Base-by-base conservation (phyloP, 306 rosid genomes). In the Begonia fuchsioides region DNA sequence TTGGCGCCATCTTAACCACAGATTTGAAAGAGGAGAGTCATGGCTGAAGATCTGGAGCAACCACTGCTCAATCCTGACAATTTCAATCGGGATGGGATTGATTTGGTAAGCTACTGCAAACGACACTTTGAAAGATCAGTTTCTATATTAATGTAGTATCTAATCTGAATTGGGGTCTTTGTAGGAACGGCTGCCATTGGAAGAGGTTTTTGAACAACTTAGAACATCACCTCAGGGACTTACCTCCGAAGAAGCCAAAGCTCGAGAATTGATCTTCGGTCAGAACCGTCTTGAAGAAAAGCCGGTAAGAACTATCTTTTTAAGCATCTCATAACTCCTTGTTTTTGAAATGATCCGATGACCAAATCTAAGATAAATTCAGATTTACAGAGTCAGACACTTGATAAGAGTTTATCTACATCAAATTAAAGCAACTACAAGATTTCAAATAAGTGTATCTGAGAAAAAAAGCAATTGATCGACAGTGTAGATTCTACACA, bases 201-300 rank as follows among this genome's bases (percentile, higher is more conserved):
- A 68, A 59, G 82, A 85, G 65, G 95, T 85, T 12, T 85, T 85
- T 50, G 80, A 81, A 53, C 84, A 66, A 62, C 67, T 85, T 46
- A 71, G 71, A 65, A 85, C 95, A 56, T 75, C 95, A 5, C 56
- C 51, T 3, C 15, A 52, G 54, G 95, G 95, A 64, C 95, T 85
- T 66, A 70, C 95, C 3, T 72, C 84, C 2, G 82, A 73, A 9
- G 95, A 85, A 61, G 95, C 84, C 45, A 84, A 75, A 68, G 84
- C 74, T 51, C 74, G 95, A 44, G 50, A 70, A 53, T 19, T 12
- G 35, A 81, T 85, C 59, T 85, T 85, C 65, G 95, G 95, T 15
- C 81, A 63, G 41, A 85, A 85, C 67, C 73, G 47, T 68, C 95
- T 85, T 20, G 82, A 81, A 69, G 95, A 85, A 77, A 80, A 67